These are phyloP conservation scores for Marvania coccoides DNA, from an alignment of 139 green algal species.

Conservation along the genomic window DNA sequence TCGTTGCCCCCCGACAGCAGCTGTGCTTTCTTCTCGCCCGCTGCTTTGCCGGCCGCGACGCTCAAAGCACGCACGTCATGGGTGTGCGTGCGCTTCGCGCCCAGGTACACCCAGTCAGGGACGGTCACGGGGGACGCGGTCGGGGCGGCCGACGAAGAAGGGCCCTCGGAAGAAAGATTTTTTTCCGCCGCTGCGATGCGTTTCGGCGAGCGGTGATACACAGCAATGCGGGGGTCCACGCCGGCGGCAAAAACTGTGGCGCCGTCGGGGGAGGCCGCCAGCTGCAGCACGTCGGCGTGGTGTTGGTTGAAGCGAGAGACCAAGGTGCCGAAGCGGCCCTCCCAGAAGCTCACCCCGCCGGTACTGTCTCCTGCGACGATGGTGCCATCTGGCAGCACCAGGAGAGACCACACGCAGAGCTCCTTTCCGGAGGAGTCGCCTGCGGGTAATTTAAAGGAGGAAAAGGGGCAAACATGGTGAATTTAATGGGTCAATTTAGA, in stretches of 20 bases:
- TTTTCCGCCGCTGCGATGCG: not conserved
- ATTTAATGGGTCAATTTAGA: too few relatives aligned
- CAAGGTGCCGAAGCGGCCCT: slow-evolving; percentile 68
- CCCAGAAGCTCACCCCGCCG: slow-evolving; percentile 78
- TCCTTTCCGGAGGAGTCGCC: slow-evolving; percentile 1
- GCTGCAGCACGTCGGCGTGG: slow-evolving; percentile 67
- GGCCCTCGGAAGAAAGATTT: not conserved
- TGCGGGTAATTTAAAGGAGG: too few relatives aligned
- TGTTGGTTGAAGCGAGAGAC: slow-evolving; percentile 59
- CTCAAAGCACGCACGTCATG: slow-evolving; percentile 77
- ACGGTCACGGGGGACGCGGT: too few relatives aligned
- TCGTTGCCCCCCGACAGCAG: slow-evolving; percentile 78
- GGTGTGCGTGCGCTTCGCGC: slow-evolving; percentile 70
- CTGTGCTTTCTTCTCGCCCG: not conserved
- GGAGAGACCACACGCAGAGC: slow-evolving; percentile 73
- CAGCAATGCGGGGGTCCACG: slow-evolving; percentile 62
- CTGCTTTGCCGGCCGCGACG: not conserved
- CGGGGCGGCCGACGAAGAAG: not conserved
- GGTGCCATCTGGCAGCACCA: slow-evolving; percentile 68
- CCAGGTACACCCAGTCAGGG: slow-evolving; percentile 61
- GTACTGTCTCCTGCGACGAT: slow-evolving; percentile 74
- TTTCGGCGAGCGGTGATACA: slow-evolving; percentile 31
- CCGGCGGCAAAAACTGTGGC: slow-evolving; percentile 71
- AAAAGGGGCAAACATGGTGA: too few relatives aligned
- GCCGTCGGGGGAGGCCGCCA: slow-evolving; percentile 65